These are phyloP conservation scores for Calocybe gambosa DNA, from an alignment of 1,284 basidiomycete genomes.

Conservation along the genomic window DNA sequence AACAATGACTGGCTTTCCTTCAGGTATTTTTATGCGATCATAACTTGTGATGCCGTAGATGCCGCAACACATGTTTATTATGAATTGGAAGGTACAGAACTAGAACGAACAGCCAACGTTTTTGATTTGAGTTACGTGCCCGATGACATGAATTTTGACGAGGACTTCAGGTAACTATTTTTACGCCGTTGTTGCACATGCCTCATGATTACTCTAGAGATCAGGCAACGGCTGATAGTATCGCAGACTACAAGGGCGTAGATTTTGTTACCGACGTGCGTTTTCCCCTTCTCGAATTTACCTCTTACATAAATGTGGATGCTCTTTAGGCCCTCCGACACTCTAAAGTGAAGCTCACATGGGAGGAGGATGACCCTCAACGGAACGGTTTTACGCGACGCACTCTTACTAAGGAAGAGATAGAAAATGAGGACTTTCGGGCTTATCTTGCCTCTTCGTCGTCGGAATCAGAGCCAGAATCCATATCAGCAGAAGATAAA, in stretches of 20 bases:
- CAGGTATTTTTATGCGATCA: constrained; percentile 96
- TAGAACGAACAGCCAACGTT: constrained; percentile 95
- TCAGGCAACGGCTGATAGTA: constrained; percentile 71
- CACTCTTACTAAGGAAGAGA: constrained; percentile 72
- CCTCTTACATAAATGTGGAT: background rate
- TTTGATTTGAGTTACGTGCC: constrained; percentile 95
- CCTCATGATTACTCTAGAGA: constrained; percentile 46
- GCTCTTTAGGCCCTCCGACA: constrained; percentile 82
- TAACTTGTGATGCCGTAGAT: constrained; percentile 79
- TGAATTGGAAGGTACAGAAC: constrained; percentile 92
- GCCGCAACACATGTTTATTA: constrained; percentile 79
- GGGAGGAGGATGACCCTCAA: constrained; percentile 97
- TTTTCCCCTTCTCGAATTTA: constrained; percentile 8
- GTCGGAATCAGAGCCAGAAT: constrained; percentile 47
- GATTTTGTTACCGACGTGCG: constrained; percentile 93
- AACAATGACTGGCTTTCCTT: background rate
- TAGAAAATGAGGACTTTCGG: constrained; percentile 85
- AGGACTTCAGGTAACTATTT: constrained; percentile 63
- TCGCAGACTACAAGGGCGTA: constrained; percentile 64
- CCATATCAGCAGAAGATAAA: constrained; percentile 17
- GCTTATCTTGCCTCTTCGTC: constrained; percentile 77
- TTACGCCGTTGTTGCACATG: background rate
- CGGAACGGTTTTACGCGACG: constrained; percentile 79
- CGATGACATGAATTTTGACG: constrained; percentile 87
- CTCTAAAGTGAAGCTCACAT: constrained; percentile 96